Conservation (phyloP, 2,329 filamentous ascomycete genomes). For the Penicillium thymicola region DNA sequence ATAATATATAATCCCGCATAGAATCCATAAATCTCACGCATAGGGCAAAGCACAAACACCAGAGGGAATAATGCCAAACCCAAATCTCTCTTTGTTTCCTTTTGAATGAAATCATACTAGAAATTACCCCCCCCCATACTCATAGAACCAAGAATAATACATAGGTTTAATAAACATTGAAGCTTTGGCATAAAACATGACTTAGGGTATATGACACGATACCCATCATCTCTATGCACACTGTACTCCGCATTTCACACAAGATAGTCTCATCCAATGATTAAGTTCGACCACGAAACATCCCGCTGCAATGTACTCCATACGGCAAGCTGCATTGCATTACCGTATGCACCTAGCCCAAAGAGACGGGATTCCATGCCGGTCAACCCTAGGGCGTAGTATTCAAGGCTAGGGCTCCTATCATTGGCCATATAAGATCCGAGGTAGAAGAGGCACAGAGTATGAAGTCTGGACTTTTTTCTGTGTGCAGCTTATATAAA, state of each 20-base stretch:
- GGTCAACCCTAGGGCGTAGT: background rate
- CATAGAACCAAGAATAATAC: background rate
- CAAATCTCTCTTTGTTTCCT: background rate
- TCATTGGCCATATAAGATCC: conserved; percentile 9
- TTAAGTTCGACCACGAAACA: conserved; percentile 10
- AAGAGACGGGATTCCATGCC: conserved; percentile 10
- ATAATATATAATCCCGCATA: background rate
- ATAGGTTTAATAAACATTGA: background rate
- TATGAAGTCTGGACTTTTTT: background rate
- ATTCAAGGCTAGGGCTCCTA: background rate
- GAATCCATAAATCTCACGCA: background rate
- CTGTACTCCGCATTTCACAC: background rate
- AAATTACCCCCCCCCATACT: background rate
- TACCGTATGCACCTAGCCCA: conserved; percentile 19
- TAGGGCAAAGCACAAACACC: background rate
- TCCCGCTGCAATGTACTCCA: conserved; percentile 18
- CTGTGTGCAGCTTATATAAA: background rate
- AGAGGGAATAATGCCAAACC: background rate
- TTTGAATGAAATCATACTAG: background rate
- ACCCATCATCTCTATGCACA: background rate
- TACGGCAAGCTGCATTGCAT: conserved; percentile 25
- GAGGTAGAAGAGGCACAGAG: background rate
- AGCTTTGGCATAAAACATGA: background rate
- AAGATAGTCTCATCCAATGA: background rate
- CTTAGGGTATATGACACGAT: background rate